These are phyloP conservation scores for Magnaporthiopsis incrustans DNA, from an alignment of 2,329 filamentous ascomycete species.

Conservation along the genomic window DNA sequence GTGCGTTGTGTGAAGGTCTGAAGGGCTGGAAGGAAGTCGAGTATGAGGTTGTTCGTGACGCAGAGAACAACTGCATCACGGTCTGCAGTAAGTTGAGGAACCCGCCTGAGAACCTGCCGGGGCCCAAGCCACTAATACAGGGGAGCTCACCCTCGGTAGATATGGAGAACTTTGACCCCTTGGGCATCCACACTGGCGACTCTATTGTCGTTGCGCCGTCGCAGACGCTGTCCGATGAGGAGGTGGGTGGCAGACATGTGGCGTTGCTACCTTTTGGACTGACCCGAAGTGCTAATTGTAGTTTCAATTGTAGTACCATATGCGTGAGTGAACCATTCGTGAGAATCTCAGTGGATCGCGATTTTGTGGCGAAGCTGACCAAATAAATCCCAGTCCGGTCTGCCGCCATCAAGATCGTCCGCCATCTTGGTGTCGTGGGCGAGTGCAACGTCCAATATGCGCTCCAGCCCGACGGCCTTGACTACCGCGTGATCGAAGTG, in stretches of 20 bases:
- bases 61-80: slow-evolving; percentile 95
- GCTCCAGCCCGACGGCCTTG: slow-evolving; percentile 85
- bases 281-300: neutral
- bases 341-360: neutral
- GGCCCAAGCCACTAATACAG: slow-evolving; percentile 1
- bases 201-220: slow-evolving; percentile 97
- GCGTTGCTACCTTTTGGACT: neutral
- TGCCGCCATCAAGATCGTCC: slow-evolving; percentile 93
- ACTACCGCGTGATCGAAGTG: slow-evolving; percentile 99
- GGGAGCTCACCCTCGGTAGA: slow-evolving; percentile 26
- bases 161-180: slow-evolving; percentile 99
- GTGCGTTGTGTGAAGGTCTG: neutral
- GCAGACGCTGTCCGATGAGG: slow-evolving; percentile 91
- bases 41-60: slow-evolving; percentile 95
- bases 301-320: slow-evolving; percentile 59
- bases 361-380: neutral
- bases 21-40: slow-evolving; percentile 67
- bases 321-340: slow-evolving; percentile 40
- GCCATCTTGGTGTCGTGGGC: slow-evolving; percentile 92
- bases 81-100: slow-evolving; percentile 56
- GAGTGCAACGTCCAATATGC: slow-evolving; percentile 99
- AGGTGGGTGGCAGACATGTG: slow-evolving; percentile 28
- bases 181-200: slow-evolving; percentile 96
- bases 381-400: slow-evolving; percentile 53
- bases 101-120: neutral